These are phyloP conservation scores for Yamadazyma siamensis DNA, from an alignment of 1,139 yeast genomes.

Conservation along the genomic window DNA sequence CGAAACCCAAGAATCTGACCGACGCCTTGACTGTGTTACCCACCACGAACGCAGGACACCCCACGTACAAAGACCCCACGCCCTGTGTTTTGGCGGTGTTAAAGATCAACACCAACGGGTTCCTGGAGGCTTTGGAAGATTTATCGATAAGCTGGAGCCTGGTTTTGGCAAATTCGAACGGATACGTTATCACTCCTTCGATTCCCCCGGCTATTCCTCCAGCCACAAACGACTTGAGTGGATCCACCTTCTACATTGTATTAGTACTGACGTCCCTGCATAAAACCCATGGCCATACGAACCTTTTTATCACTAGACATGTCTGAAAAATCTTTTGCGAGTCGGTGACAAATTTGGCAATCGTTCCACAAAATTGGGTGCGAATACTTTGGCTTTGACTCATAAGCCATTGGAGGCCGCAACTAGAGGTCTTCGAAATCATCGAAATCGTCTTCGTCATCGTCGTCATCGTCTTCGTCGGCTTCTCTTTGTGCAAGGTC, in stretches of 20 bases:
- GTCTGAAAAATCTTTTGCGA: constrained; percentile 5
- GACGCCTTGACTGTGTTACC: constrained; percentile 97
- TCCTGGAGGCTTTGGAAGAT: constrained; percentile 63
- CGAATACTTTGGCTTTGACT: too few species aligned
- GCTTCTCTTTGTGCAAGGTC: constrained; percentile 63
- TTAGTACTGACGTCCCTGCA: constrained; percentile 1
- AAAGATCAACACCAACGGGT: constrained; percentile 78
- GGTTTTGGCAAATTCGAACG: constrained; percentile 96
- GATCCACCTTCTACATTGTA: constrained; percentile 36
- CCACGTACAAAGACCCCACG: constrained; percentile 76
- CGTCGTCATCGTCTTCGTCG: constrained; percentile 60
- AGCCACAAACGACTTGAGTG: constrained; percentile 77
- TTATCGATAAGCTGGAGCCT: constrained; percentile 81
- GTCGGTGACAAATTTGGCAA: too few species aligned
- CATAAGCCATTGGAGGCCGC: too few species aligned
- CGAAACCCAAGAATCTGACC: constrained; percentile 89
- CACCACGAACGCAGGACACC: constrained; percentile 96
- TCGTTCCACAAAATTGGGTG: too few species aligned
- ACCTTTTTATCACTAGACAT: constrained; percentile 10
- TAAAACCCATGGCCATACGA: constrained; percentile 2
- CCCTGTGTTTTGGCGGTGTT: constrained; percentile 78
- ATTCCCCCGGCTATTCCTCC: constrained; percentile 95
- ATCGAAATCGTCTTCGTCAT: constrained; percentile 51
- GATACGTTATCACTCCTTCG: constrained; percentile 88
- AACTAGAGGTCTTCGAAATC: constrained; percentile 43